phyloP scores from a whole-genome alignment of 805 yeast genomes.

The Myxozyma lipomycoides region DNA sequence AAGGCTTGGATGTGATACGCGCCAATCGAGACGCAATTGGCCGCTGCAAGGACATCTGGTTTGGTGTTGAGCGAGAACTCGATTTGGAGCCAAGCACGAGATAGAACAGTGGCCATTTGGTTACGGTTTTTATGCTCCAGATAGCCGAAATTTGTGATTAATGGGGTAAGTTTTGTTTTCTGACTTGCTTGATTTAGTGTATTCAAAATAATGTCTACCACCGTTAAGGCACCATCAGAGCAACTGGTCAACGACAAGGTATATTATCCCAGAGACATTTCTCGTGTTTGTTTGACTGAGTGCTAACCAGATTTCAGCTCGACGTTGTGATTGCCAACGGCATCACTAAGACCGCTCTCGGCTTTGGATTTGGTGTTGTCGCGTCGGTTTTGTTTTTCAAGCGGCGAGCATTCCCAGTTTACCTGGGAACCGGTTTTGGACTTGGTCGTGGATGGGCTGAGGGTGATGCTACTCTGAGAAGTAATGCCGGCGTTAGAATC shows the following conservation, averaged over 20 bases:
- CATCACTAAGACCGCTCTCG: conserved; percentile 90
- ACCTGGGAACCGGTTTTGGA: conserved; percentile 97
- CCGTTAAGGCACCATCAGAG: conserved; percentile 33
- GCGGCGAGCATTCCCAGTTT: conserved; percentile 95
- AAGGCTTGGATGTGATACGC: no score
- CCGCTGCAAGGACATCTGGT: no score
- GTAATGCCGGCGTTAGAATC: conserved; percentile 28
- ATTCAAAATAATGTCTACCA: conserved; percentile 18
- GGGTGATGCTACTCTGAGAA: conserved; percentile 95
- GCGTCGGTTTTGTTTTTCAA: conserved; percentile 85
- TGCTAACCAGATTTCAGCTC: conserved; percentile 59
- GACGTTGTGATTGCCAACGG: conserved; percentile 94
- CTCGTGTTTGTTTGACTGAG: no score
- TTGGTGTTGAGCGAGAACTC: no score
- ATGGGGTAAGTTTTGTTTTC: no score
- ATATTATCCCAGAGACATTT: no score
- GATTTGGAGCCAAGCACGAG: no score
- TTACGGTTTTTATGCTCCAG: no score
- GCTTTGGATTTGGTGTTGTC: conserved; percentile 94
- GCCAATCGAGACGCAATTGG: no score
- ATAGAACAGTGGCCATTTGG: no score
- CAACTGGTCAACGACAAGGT: conserved; percentile 40
- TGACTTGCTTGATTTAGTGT: no score
- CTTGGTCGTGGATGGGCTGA: conserved; percentile 97
- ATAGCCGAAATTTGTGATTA: no score